Base-by-base conservation (phyloP, 2,329 filamentous ascomycete genomes). In the Scolecobasidium constrictum region DNA sequence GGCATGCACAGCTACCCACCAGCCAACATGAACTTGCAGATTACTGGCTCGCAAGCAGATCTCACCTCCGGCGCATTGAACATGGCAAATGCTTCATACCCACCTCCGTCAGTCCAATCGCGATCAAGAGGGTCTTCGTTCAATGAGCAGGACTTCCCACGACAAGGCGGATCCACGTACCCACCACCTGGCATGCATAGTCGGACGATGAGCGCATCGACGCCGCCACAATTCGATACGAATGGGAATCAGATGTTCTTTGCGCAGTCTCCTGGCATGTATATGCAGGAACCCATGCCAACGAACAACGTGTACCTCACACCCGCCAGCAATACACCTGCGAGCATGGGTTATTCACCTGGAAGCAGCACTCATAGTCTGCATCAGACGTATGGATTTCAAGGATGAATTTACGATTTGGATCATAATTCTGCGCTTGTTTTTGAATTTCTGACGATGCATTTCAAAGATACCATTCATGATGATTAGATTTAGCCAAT, bases 401-500 rank as follows among this genome's bases (percentile, higher is more conserved):
- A 18, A 19, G 26, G 38, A 41, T 21, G 26, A 35, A 7, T 3
- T 34, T 20, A 40, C 6, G 23, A 33, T 4, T 2, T 21, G n/a
- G 11, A 5, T 40, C 3, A 5, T 23, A 16, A 23, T 19, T 19
- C 19, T 16, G 18, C 19, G 21, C 12, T 15, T 26, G 37, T 15
- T 17, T n/a, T 26, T n/a, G 20, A 39, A 12, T n/a, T n/a, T n/a
- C n/a, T n/a, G n/a, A n/a, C 26, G 36, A 37, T 37, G 20, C 38
- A 13, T 53, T 52, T 28, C 50, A 49, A 22, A 46, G 49, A 16
- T 39, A 40, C 6, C 48, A 51, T 31, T 45, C 38, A 33, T 58
- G 56, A 7, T 56, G 59, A 15, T 28, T 53, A 9, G 52, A 47
- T 11, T 56, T 51, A 34, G 43, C 47, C 21, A 48, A 36, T 12